Percentiles rank a stretch among this genome's conserved stretches.
Conservation (phyloP, 805 yeast species). For the Yamadazyma philogaea region DNA sequence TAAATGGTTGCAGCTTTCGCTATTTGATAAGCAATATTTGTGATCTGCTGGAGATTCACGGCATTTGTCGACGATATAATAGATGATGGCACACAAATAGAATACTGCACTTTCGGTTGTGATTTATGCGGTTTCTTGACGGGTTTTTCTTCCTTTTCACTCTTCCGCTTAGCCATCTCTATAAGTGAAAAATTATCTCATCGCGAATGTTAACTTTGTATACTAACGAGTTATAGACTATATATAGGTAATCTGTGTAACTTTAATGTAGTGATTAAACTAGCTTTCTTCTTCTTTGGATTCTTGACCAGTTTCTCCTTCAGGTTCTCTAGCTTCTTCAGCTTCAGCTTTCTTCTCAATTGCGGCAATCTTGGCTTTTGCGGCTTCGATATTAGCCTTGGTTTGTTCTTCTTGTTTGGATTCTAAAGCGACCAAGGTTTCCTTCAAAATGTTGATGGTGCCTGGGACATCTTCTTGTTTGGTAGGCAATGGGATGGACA, state of each 20-base stretch:
- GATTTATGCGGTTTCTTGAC: constrained; percentile 32
- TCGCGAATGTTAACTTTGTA: constrained; percentile 6
- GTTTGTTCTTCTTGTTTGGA: constrained; percentile 80
- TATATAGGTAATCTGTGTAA: background rate
- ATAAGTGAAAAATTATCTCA: constrained; percentile 6
- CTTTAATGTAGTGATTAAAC: too few species aligned
- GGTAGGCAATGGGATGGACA: constrained; percentile 76
- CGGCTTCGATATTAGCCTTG: constrained; percentile 67
- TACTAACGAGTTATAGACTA: constrained; percentile 3
- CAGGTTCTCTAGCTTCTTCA: constrained; percentile 45
- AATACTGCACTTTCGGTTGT: constrained; percentile 32
- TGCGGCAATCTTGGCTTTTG: constrained; percentile 72
- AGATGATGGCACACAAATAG: constrained; percentile 73
- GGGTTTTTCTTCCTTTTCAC: constrained; percentile 21
- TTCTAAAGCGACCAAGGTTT: constrained; percentile 65
- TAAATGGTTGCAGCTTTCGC: constrained; percentile 71
- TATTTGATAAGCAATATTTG: constrained; percentile 70
- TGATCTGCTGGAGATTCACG: constrained; percentile 66
- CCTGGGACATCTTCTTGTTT: constrained; percentile 65
- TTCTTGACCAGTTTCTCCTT: constrained; percentile 14
- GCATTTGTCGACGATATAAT: constrained; percentile 56
- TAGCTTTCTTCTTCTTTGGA: constrained; percentile 2
- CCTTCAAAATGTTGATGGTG: constrained; percentile 64
- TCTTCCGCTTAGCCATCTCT: constrained; percentile 21
- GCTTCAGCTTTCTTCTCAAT: constrained; percentile 49